phyloP scores from a whole-genome alignment of 2,329 filamentous ascomycete genomes.

The Talaromyces sp. region DNA sequence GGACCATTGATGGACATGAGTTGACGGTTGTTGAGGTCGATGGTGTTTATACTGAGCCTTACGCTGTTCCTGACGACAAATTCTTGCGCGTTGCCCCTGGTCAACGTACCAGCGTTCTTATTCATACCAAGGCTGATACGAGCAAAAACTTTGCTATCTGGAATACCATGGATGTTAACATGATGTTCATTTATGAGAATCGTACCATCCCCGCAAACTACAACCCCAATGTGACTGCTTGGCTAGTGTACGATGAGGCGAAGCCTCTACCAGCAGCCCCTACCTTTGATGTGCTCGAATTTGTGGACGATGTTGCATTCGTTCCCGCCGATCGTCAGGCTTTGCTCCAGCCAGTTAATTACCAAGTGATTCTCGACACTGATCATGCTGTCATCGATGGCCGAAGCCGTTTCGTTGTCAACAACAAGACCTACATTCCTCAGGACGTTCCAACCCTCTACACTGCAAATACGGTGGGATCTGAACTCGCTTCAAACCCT shows the following conservation, averaged over 20 bases:
- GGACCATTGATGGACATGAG: conserved; percentile 49
- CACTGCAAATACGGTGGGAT: conserved; percentile 67
- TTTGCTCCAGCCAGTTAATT: conserved; percentile 32
- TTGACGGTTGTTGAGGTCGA: conserved; percentile 44
- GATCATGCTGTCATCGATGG: conserved; percentile 72
- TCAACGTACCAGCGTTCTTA: conserved; percentile 60
- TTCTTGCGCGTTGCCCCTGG: conserved; percentile 69
- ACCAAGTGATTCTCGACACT: conserved; percentile 43
- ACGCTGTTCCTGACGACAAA: conserved; percentile 54
- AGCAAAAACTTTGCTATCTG: conserved; percentile 68
- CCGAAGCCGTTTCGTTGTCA: conserved; percentile 63
- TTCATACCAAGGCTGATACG: conserved; percentile 65
- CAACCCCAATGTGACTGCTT: conserved; percentile 57
- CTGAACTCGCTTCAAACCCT: conserved; percentile 56
- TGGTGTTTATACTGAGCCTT: conserved; percentile 36
- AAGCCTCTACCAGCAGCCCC: conserved; percentile 55
- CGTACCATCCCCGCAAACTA: conserved; percentile 62
- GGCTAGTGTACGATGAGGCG: conserved; percentile 57
- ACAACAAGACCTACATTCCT: conserved; percentile 73
- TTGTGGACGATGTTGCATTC: conserved; percentile 66
- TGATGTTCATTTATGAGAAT: conserved; percentile 37
- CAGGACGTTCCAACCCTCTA: conserved; percentile 82
- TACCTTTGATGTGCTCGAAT: conserved; percentile 61
- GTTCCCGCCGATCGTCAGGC: conserved; percentile 27
- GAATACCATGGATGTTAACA: conserved; percentile 68